phyloP scores from a whole-genome alignment of 306 rosid genomes.

The Abrus pulchellus region DNA sequence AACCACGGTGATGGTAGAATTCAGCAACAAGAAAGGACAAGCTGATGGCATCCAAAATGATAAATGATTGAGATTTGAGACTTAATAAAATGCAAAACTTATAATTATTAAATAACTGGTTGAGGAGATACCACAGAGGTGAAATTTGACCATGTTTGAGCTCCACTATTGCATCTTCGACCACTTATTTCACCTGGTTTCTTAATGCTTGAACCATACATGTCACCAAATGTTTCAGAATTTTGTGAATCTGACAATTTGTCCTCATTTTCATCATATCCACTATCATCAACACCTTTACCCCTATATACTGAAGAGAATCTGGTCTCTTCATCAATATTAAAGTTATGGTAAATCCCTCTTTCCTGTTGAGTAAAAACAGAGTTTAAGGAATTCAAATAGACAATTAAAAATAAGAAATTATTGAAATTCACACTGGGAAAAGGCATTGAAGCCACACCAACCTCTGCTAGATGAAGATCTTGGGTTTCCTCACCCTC shows the following conservation, averaged over 20 bases:
- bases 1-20: slow-evolving; percentile 18
- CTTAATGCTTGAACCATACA: slow-evolving; percentile 54
- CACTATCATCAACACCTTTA: slow-evolving; percentile 74
- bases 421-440: slow-evolving; percentile 3
- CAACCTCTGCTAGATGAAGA: slow-evolving; percentile 95
- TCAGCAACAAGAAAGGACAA: slow-evolving; percentile 37
- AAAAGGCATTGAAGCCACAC: slow-evolving; percentile 45
- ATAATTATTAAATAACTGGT: slow-evolving; percentile 23
- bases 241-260: slow-evolving; percentile 67
- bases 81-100: slow-evolving; percentile 22
- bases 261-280: slow-evolving; percentile 75
- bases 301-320: slow-evolving; percentile 88
- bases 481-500: slow-evolving; percentile 96
- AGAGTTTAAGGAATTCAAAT: slow-evolving; percentile 37
- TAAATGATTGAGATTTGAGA: background rate
- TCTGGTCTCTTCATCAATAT: slow-evolving; percentile 93
- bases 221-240: slow-evolving; percentile 77
- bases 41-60: background rate
- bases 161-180: slow-evolving; percentile 64
- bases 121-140: slow-evolving; percentile 63
- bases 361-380: slow-evolving; percentile 81
- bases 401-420: slow-evolving; percentile 28
- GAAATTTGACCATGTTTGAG: slow-evolving; percentile 61
- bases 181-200: slow-evolving; percentile 58
- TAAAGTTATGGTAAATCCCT: slow-evolving; percentile 68